A percentile compares a stretch with the other conserved stretches of the same genome.
Conservation (phyloP, 73 alveolate genomes). For the Paraurostyla sp. region DNA sequence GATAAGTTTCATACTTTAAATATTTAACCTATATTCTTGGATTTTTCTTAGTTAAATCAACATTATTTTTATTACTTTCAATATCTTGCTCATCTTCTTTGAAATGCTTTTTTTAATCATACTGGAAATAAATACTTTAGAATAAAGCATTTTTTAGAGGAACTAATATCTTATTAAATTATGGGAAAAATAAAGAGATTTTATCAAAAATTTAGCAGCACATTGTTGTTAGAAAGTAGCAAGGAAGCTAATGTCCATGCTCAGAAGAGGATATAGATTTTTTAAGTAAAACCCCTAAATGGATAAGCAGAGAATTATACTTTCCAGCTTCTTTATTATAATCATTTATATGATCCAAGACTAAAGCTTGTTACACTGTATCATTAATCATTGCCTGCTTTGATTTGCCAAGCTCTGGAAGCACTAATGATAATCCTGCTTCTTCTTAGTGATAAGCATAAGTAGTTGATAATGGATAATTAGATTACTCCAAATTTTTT, state of each 20-base stretch:
- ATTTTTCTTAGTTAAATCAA: constrained; percentile 30
- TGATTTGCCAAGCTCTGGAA: constrained; percentile 26
- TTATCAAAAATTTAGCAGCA: constrained; percentile 34
- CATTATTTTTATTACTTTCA: not conserved
- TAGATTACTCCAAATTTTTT: not conserved
- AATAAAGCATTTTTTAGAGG: constrained; percentile 31
- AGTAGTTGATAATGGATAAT: not conserved
- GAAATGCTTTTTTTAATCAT: constrained; percentile 11
- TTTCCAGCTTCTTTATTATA: constrained; percentile 7
- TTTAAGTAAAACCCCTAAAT: constrained; percentile 33
- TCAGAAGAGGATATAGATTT: constrained; percentile 5
- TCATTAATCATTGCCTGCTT: not conserved
- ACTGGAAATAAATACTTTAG: not conserved
- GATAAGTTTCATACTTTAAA: constrained; percentile 28
- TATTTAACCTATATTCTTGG: constrained; percentile 4
- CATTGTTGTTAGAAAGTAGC: constrained; percentile 17
- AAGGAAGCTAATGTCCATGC: not conserved
- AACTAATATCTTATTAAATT: not conserved
- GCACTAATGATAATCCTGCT: not conserved
- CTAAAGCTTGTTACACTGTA: constrained; percentile 42
- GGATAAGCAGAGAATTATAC: constrained; percentile 28
- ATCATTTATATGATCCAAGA: constrained; percentile 28
- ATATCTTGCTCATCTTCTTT: constrained; percentile 32
- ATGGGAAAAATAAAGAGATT: constrained; percentile 34
- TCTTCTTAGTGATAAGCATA: too few relatives aligned